Conservation (phyloP, 83 land plant species). For the Thuja plicata region DNA sequence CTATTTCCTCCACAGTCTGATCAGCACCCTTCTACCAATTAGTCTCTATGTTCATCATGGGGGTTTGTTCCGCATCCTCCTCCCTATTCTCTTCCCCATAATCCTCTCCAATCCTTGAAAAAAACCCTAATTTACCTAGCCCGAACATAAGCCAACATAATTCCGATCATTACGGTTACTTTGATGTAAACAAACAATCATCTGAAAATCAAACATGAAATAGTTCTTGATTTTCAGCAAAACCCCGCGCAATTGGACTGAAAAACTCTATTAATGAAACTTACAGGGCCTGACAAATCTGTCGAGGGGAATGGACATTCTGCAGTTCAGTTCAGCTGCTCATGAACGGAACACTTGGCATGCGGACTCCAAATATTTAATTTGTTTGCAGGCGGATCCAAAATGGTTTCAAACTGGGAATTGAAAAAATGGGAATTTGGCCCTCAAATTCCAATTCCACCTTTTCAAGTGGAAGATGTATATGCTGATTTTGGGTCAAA, state of each 20-base stretch:
- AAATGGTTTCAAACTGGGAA: too few relatives aligned
- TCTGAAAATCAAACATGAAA: background rate
- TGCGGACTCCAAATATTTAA: too few relatives aligned
- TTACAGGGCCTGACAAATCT: constrained; percentile 11
- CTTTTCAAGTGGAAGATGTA: too few relatives aligned
- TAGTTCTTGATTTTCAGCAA: background rate
- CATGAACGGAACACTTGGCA: background rate
- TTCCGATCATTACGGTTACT: background rate
- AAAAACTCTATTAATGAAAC: background rate
- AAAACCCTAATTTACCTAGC: background rate
- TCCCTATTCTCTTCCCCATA: too few relatives aligned
- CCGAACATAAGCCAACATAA: background rate
- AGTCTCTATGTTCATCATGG: too few relatives aligned
- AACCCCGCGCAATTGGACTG: background rate
- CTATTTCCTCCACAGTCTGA: too few relatives aligned
- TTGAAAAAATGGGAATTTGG: too few relatives aligned
- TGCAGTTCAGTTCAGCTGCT: background rate
- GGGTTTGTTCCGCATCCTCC: too few relatives aligned
- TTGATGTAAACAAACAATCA: background rate
- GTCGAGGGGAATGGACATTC: constrained; percentile 5
- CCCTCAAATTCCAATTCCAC: too few relatives aligned
- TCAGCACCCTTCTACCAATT: too few relatives aligned
- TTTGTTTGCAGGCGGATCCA: too few relatives aligned
- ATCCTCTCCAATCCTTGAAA: background rate
- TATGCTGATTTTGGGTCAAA: too few relatives aligned